Percentiles rank a stretch among this genome's conserved stretches.
These are phyloP conservation scores for Beauveria sp. DNA, from an alignment of 2,329 filamentous ascomycete species.

Conservation along the genomic window DNA sequence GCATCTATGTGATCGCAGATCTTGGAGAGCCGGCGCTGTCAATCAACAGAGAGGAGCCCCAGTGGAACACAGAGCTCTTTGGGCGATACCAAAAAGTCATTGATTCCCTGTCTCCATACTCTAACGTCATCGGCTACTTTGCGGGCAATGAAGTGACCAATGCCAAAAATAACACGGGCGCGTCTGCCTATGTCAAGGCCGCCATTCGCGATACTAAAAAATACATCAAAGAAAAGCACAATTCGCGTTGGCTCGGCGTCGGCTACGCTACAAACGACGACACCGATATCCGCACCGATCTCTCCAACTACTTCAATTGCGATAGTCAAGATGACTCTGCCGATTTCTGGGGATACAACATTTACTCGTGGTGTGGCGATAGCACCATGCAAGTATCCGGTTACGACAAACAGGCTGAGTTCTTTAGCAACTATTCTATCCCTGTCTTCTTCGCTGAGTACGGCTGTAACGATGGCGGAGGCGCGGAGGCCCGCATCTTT, in stretches of 20 bases:
- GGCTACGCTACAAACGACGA: constrained; percentile 95
- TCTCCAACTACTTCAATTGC: constrained; percentile 95
- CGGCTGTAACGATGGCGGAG: constrained; percentile 70
- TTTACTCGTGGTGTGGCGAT: constrained; percentile 97
- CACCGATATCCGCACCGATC: constrained; percentile 67
- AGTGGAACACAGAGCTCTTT: constrained; percentile 75
- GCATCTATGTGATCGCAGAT: constrained; percentile 94
- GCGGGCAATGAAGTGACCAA: constrained; percentile 97
- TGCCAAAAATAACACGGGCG: constrained; percentile 76
- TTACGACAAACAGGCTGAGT: constrained; percentile 73
- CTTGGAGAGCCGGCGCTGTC: constrained; percentile 76
- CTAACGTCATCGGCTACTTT: constrained; percentile 95
- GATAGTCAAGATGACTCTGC: constrained; percentile 58
- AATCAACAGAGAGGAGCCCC: constrained; percentile 73
- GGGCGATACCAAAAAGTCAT: constrained; percentile 75
- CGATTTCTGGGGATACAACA: constrained; percentile 99
- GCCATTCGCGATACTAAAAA: constrained; percentile 95
- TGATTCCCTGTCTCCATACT: constrained; percentile 72
- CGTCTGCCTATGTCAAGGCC: constrained; percentile 94
- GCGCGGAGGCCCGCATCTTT: constrained; percentile 67
- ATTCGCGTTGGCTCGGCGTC: constrained; percentile 68
- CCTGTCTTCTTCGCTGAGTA: constrained; percentile 99
- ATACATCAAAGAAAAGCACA: constrained; percentile 77
- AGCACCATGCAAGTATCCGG: constrained; percentile 71
- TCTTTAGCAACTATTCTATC: constrained; percentile 83